Percentiles rank a stretch among this genome's conserved stretches.
Evolutionary conservation across 2,329 filamentous ascomycete species (phyloP).

Genomic region (Ceratocystis colombiana): DNA sequence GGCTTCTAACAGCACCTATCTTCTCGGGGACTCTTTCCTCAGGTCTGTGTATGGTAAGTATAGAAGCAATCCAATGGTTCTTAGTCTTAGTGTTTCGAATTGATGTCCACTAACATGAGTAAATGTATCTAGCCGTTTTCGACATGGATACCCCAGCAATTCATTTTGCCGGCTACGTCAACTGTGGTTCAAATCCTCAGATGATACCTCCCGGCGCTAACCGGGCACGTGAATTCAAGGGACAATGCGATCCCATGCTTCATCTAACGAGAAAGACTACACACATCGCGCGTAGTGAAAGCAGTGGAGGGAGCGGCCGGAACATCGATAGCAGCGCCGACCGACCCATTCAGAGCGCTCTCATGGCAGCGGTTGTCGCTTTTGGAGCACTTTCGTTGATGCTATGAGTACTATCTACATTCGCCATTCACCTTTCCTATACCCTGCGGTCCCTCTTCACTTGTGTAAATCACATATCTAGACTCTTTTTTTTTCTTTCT

Average conservation of each 20-base stretch:
- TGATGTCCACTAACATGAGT: conserved; percentile 4
- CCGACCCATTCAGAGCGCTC: conserved; percentile 24
- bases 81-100: too few species aligned
- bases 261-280: conserved; percentile 1
- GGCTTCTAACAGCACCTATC: conserved; percentile 32
- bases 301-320: conserved; percentile 17
- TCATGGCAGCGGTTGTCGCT: conserved; percentile 24
- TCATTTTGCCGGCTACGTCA: conserved; percentile 29
- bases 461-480: background rate
- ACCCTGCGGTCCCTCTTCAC: background rate
- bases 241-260: conserved; percentile 26
- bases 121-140: conserved; percentile 25
- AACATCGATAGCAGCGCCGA: conserved; percentile 25
- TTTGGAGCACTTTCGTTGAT: conserved; percentile 19
- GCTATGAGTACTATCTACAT: background rate
- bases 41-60: conserved; percentile 35
- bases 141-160: conserved; percentile 29
- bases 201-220: conserved; percentile 28
- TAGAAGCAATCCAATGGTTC: background rate
- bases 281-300: conserved; percentile 6
- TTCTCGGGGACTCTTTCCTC: conserved; percentile 40
- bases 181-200: conserved; percentile 29
- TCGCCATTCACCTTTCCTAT: background rate
- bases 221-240: conserved; percentile 27
- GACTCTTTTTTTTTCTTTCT: background rate